Percentiles rank a stretch among this genome's conserved stretches.
Conservation (phyloP, 345 rosid genomes). For the Bretschneidera sinensis region DNA sequence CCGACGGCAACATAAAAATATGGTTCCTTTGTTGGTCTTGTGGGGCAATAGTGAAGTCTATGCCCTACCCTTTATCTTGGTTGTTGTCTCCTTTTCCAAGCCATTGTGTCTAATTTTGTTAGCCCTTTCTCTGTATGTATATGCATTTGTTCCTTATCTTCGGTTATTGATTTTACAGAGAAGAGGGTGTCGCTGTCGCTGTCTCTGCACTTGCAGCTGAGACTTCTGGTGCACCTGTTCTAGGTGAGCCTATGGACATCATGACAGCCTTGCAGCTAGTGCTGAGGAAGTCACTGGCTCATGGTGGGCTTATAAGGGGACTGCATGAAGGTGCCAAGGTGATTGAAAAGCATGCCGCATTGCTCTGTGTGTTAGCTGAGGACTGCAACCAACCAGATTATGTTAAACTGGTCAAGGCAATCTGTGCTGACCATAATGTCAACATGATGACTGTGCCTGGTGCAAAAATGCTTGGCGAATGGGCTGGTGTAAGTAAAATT, state of each 20-base stretch:
- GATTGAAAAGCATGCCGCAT: slow-evolving; percentile 66
- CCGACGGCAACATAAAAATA: too few relatives aligned
- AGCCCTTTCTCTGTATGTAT: too few relatives aligned
- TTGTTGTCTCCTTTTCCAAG: too few relatives aligned
- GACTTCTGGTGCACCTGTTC: slow-evolving; percentile 44
- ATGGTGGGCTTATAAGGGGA: slow-evolving; percentile 61
- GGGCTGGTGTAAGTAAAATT: slow-evolving; percentile 71
- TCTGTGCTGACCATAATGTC: slow-evolving; percentile 63
- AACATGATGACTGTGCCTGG: slow-evolving; percentile 53
- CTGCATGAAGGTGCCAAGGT: slow-evolving; percentile 69
- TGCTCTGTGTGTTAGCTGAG: slow-evolving; percentile 68
- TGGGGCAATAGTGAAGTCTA: too few relatives aligned
- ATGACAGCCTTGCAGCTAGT: slow-evolving; percentile 68
- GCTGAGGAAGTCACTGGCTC: slow-evolving; percentile 58
- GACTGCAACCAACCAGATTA: slow-evolving; percentile 80
- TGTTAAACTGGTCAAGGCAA: slow-evolving; percentile 61
- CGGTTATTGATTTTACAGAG: too few relatives aligned
- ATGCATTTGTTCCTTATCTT: too few relatives aligned
- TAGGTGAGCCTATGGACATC: slow-evolving; percentile 17
- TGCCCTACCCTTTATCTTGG: too few relatives aligned
- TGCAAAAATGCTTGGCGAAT: slow-evolving; percentile 77
- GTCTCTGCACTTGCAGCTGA: too few relatives aligned
- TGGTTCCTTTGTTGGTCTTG: too few relatives aligned
- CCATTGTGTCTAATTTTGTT: too few relatives aligned
- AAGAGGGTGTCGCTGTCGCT: too few relatives aligned